Conservation (phyloP, 768 basidiomycete genomes). For the Suillus tomentosus region DNA sequence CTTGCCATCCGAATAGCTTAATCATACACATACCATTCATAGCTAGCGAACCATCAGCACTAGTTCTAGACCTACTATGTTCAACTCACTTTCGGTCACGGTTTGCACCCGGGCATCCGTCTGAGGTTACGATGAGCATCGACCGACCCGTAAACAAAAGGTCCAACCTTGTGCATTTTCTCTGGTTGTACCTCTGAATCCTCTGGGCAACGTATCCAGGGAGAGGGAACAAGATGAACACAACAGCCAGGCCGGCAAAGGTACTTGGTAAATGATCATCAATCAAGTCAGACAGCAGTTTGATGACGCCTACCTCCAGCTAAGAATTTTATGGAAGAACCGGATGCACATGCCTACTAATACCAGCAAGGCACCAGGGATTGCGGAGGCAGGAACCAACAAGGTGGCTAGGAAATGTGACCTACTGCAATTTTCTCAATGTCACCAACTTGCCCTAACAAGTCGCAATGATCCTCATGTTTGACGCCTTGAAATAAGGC, state of each 20-base stretch:
- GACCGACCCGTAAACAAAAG: background rate
- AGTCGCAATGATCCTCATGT: too few species aligned
- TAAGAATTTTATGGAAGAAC: constrained; percentile 50
- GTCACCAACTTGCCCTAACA: too few species aligned
- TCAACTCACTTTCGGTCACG: constrained; percentile 55
- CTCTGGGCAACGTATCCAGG: constrained; percentile 56
- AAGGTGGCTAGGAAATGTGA: too few species aligned
- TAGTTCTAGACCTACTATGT: constrained; percentile 4
- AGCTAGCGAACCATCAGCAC: constrained; percentile 32
- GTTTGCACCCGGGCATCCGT: constrained; percentile 62
- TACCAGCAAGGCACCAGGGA: too few species aligned
- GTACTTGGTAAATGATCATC: constrained; percentile 25
- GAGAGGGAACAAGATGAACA: constrained; percentile 54
- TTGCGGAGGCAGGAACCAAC: too few species aligned
- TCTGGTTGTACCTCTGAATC: constrained; percentile 47
- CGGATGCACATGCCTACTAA: constrained; percentile 32
- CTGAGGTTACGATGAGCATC: constrained; percentile 22
- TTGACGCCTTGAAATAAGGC: too few species aligned
- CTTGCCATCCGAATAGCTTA: constrained; percentile 72
- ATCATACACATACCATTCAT: constrained; percentile 65
- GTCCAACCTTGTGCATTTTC: constrained; percentile 45
- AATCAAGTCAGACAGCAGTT: background rate
- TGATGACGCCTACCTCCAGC: constrained; percentile 36
- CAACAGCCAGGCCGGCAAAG: constrained; percentile 56
- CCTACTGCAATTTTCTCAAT: too few species aligned